Evolutionary conservation across 257 asterid species (phyloP).

Genomic region (Nicotiana sylvestris): DNA sequence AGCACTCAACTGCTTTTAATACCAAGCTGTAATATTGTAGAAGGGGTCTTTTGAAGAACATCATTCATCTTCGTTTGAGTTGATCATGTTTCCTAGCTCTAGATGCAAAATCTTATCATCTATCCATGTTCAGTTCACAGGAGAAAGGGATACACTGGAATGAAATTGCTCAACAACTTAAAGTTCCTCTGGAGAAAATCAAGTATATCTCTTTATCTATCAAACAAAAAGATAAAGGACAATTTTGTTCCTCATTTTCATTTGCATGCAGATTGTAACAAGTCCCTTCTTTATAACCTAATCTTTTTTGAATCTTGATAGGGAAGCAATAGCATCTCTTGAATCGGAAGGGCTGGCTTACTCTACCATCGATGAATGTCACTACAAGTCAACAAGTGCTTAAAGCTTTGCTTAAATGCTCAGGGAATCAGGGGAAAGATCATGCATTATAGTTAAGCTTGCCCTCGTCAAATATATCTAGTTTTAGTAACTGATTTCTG

Average conservation of each 20-base stretch:
- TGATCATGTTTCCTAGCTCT: background rate
- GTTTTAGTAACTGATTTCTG: background rate
- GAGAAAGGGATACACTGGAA: conserved; percentile 63
- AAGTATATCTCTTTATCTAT: conserved; percentile 29
- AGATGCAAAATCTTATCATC: background rate
- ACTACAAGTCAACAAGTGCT: conserved; percentile 61
- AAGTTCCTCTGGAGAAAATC: conserved; percentile 59
- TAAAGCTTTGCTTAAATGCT: conserved; percentile 9
- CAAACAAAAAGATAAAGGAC: background rate
- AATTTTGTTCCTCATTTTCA: background rate
- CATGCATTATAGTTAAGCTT: background rate
- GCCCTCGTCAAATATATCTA: background rate
- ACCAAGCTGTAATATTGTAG: background rate
- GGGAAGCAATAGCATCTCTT: conserved; percentile 59
- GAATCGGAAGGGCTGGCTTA: conserved; percentile 72
- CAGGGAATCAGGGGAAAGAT: background rate
- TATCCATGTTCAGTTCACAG: conserved; percentile 40
- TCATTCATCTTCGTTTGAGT: background rate
- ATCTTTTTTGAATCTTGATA: conserved; percentile 18
- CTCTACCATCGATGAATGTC: conserved; percentile 76
- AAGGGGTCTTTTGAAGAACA: background rate
- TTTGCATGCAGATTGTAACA: background rate
- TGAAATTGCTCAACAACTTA: conserved; percentile 64
- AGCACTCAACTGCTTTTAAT: background rate
- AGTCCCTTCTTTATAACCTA: background rate